phyloP scores from a whole-genome alignment of 352 stramenopile species.

The Globisporangium rhizosaccharum region DNA sequence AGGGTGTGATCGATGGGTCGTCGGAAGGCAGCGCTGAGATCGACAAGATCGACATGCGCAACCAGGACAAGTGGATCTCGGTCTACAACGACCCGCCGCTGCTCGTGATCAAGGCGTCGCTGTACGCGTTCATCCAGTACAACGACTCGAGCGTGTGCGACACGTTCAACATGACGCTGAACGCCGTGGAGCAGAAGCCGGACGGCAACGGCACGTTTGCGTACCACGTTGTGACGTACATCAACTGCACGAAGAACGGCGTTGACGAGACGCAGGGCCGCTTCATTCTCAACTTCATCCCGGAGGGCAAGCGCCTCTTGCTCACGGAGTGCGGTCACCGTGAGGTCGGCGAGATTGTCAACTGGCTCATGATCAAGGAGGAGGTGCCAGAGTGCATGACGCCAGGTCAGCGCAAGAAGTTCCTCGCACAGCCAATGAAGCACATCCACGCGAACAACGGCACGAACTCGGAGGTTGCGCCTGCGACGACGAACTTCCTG shows the following conservation, averaged over 20 bases:
- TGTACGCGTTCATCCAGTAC: conserved; percentile 85
- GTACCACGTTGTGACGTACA: conserved; percentile 84
- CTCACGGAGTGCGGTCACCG: conserved; percentile 80
- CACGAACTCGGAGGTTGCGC: conserved; percentile 31
- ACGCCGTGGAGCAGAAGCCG: conserved; percentile 75
- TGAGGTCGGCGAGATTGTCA: conserved; percentile 80
- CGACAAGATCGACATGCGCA: conserved; percentile 77
- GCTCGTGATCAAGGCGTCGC: conserved; percentile 77
- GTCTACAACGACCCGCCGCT: conserved; percentile 77
- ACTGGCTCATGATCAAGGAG: conserved; percentile 82
- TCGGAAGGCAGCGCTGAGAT: conserved; percentile 78
- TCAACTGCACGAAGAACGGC: conserved; percentile 77
- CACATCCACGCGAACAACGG: conserved; percentile 78
- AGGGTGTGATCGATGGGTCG: conserved; percentile 71
- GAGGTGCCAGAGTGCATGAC: conserved; percentile 84
- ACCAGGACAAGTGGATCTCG: conserved; percentile 70
- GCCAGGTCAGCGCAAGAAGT: conserved; percentile 66
- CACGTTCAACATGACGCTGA: conserved; percentile 85
- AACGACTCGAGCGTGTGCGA: conserved; percentile 79
- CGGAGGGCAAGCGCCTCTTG: conserved; percentile 68
- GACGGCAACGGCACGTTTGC: conserved; percentile 63
- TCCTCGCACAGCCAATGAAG: conserved; percentile 82
- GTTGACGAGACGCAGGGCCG: conserved; percentile 68
- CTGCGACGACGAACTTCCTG: conserved; percentile 63
- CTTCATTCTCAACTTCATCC: conserved; percentile 85